Percentiles rank a stretch among this genome's conserved stretches.
Evolutionary conservation across 192 early-diverging fungal species (phyloP).

Genomic region (Backusella liffmaniae): DNA sequence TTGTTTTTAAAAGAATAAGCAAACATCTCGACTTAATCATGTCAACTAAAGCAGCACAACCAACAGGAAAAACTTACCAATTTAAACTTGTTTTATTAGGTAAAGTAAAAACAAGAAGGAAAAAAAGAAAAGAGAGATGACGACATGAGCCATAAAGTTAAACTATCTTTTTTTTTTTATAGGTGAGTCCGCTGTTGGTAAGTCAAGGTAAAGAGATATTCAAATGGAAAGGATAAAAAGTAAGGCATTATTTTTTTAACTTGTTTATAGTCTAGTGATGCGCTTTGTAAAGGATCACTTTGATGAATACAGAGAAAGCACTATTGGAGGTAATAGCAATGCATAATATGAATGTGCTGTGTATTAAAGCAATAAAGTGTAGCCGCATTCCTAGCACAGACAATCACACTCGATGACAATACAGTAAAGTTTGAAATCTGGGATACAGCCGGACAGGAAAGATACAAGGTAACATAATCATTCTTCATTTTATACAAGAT

Average conservation of each 20-base stretch:
- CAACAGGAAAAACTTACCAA: slow-evolving; percentile 66
- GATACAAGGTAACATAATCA: slow-evolving; percentile 53
- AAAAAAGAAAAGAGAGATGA: slow-evolving; percentile 9
- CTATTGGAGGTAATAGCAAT: slow-evolving; percentile 68
- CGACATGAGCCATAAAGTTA: not conserved
- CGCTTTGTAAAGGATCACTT: slow-evolving; percentile 91
- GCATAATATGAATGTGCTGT: not conserved
- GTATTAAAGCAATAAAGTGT: not conserved
- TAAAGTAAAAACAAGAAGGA: slow-evolving; percentile 23
- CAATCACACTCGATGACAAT: slow-evolving; percentile 79
- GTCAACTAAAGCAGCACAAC: slow-evolving; percentile 5
- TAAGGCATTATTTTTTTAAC: not conserved
- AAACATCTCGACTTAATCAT: not conserved
- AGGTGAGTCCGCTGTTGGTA: slow-evolving; percentile 66
- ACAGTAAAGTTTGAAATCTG: slow-evolving; percentile 93
- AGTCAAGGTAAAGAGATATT: slow-evolving; percentile 52
- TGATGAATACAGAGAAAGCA: slow-evolving; percentile 90
- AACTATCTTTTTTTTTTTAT: not conserved
- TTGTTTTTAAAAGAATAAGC: not conserved
- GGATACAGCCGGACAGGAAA: slow-evolving; percentile 75
- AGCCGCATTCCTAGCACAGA: slow-evolving; percentile 76
- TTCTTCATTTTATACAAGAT: not conserved
- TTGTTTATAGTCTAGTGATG: slow-evolving; percentile 59
- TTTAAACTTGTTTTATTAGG: slow-evolving; percentile 95
- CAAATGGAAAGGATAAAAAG: not conserved